A percentile compares a stretch with the other conserved stretches of the same genome.
phyloP scores from a whole-genome alignment of 306 rosid species.

The Trifolium fragiferum region DNA sequence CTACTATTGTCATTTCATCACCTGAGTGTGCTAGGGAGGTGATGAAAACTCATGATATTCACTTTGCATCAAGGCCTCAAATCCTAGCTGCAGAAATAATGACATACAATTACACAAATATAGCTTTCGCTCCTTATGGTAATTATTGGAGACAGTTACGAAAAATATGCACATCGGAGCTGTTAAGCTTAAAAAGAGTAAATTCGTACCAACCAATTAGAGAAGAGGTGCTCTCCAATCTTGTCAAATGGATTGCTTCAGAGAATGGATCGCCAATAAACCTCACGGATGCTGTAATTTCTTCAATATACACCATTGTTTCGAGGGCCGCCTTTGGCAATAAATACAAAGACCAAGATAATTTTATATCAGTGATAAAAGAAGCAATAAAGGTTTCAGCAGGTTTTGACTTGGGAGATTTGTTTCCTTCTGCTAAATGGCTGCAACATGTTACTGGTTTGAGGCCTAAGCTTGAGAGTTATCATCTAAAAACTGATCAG shows the following conservation, averaged over 20 bases:
- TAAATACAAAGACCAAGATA: conserved; percentile 32
- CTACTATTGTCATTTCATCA: conserved; percentile 47
- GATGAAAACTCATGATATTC: conserved; percentile 48
- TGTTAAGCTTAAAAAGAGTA: conserved; percentile 39
- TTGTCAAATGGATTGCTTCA: not conserved
- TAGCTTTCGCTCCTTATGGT: conserved; percentile 42
- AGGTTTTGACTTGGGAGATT: conserved; percentile 33
- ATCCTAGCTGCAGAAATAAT: conserved; percentile 9
- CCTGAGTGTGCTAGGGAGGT: conserved; percentile 41
- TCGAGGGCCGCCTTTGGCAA: not conserved
- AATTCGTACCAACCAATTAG: conserved; percentile 38
- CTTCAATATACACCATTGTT: not conserved
- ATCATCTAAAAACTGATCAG: conserved; percentile 1
- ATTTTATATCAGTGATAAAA: not conserved
- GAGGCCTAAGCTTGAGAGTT: conserved; percentile 3
- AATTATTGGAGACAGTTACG: conserved; percentile 43
- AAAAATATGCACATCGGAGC: conserved; percentile 44
- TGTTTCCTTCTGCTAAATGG: conserved; percentile 32
- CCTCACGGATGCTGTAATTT: not conserved
- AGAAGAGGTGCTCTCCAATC: conserved; percentile 37
- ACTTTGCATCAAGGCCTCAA: conserved; percentile 45
- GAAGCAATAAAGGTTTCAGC: not conserved
- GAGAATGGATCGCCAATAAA: not conserved
- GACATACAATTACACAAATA: conserved; percentile 22
- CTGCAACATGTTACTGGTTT: not conserved